A percentile compares a stretch with the other conserved stretches of the same genome.
Evolutionary conservation across 352 stramenopile species (phyloP).

Genomic region (Phytophthora kernoviae): DNA sequence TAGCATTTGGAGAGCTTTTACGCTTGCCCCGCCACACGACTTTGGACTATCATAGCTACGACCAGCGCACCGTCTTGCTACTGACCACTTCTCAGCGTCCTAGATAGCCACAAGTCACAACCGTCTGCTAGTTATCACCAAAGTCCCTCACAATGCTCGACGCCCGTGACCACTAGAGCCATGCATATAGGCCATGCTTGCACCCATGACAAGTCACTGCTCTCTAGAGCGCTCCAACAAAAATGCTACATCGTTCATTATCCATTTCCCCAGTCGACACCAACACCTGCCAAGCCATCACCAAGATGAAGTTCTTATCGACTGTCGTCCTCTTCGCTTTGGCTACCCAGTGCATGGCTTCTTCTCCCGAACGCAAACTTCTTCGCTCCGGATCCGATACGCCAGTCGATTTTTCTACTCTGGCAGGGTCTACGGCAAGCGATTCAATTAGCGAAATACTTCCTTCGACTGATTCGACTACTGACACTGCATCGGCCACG

Average conservation of each 20-base stretch:
- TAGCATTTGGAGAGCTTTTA: no score
- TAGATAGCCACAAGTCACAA: background rate
- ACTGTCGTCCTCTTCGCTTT: background rate
- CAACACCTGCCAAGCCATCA: background rate
- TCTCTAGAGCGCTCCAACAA: background rate
- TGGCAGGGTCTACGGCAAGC: background rate
- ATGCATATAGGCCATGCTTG: background rate
- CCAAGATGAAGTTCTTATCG: slow-evolving; percentile 3
- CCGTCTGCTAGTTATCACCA: background rate
- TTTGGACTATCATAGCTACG: no score
- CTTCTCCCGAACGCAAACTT: slow-evolving; percentile 2
- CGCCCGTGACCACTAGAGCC: background rate
- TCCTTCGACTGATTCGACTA: background rate
- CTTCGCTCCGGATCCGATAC: background rate
- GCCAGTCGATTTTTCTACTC: slow-evolving; percentile 1
- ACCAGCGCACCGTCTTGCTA: no score
- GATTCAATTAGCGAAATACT: background rate
- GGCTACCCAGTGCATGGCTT: background rate
- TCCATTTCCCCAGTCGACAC: background rate
- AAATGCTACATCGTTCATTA: slow-evolving; percentile 1
- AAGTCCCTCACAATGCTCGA: background rate
- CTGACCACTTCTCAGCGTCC: no score
- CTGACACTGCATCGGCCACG: background rate
- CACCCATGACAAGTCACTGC: background rate
- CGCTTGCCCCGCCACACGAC: background rate